phyloP scores from a whole-genome alignment of 1,284 basidiomycete species.

The Melampsora occidentalis region DNA sequence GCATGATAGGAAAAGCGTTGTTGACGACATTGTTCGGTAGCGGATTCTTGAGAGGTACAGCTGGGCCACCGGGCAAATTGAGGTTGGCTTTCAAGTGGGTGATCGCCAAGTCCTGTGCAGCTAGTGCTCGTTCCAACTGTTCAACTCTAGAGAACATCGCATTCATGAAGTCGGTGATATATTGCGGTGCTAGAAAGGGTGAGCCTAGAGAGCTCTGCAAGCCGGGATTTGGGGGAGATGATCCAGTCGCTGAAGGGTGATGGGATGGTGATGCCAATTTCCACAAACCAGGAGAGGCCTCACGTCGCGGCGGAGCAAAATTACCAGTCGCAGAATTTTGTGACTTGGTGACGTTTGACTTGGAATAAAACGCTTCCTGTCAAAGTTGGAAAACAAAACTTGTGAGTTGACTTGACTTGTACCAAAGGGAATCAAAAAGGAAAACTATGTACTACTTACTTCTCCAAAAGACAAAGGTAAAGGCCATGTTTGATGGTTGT shows the following conservation, averaged over 20 bases:
- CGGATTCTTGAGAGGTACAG: constrained; percentile 3
- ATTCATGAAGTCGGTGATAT: constrained; percentile 29
- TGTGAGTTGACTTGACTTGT: background rate
- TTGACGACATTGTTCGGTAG: background rate
- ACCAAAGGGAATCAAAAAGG: background rate
- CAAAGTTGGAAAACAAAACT: background rate
- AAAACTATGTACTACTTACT: constrained; percentile 1
- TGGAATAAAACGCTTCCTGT: constrained; percentile 44
- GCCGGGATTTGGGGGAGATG: constrained; percentile 16
- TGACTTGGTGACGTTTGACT: constrained; percentile 43
- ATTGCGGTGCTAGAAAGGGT: constrained; percentile 19
- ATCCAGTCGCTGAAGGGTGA: constrained; percentile 2
- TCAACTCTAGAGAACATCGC: constrained; percentile 39
- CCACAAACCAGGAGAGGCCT: constrained; percentile 38
- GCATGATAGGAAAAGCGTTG: background rate
- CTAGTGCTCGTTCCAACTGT: constrained; percentile 36
- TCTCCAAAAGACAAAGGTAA: constrained; percentile 41
- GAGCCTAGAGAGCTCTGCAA: constrained; percentile 27
- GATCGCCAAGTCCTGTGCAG: constrained; percentile 38
- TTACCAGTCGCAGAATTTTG: background rate
- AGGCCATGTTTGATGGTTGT: constrained; percentile 23
- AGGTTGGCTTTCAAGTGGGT: constrained; percentile 28
- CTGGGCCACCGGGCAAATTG: constrained; percentile 15
- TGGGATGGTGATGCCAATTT: constrained; percentile 8
- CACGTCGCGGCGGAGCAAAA: background rate